A percentile compares a stretch with the other conserved stretches of the same genome.
Conservation (phyloP, 139 green algal species). For the Picochlorum sp. region DNA sequence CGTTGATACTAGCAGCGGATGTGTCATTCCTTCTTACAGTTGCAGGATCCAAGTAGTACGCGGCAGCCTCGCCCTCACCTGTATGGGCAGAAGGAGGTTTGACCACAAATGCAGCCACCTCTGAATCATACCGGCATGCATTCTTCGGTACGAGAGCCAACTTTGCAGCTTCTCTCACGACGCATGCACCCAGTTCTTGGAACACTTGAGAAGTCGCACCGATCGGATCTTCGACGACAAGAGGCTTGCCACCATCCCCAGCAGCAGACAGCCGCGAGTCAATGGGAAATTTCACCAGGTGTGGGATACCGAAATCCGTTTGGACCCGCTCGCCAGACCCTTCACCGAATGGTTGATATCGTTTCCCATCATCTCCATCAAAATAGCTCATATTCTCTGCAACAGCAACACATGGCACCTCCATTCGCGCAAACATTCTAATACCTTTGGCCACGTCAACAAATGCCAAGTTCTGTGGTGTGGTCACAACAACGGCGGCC, state of each 20-base stretch:
- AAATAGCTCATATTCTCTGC: slow-evolving; percentile 99
- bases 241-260: slow-evolving; percentile 76
- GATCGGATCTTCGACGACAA: slow-evolving; percentile 77
- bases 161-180: slow-evolving; percentile 84
- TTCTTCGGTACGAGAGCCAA: slow-evolving; percentile 17
- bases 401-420: slow-evolving; percentile 88
- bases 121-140: slow-evolving; percentile 45
- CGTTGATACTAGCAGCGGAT: slow-evolving; percentile 65
- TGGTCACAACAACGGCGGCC: slow-evolving; percentile 97
- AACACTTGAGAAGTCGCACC: slow-evolving; percentile 54
- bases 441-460: slow-evolving; percentile 99
- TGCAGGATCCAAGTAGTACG: slow-evolving; percentile 69
- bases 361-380: slow-evolving; percentile 72
- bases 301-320: slow-evolving; percentile 84
- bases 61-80: slow-evolving; percentile 15
- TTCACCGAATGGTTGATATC: slow-evolving; percentile 81
- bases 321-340: slow-evolving; percentile 69
- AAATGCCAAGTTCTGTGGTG: slow-evolving; percentile 94
- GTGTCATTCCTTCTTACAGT: slow-evolving; percentile 82
- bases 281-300: slow-evolving; percentile 92
- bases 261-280: slow-evolving; percentile 75
- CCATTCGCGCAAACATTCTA: slow-evolving; percentile 95
- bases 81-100: slow-evolving; percentile 28
- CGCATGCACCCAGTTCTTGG: slow-evolving; percentile 77
- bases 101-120: slow-evolving; percentile 44